Evolutionary conservation across 805 yeast species (phyloP).

Genomic region (Candida jianshihensis): DNA sequence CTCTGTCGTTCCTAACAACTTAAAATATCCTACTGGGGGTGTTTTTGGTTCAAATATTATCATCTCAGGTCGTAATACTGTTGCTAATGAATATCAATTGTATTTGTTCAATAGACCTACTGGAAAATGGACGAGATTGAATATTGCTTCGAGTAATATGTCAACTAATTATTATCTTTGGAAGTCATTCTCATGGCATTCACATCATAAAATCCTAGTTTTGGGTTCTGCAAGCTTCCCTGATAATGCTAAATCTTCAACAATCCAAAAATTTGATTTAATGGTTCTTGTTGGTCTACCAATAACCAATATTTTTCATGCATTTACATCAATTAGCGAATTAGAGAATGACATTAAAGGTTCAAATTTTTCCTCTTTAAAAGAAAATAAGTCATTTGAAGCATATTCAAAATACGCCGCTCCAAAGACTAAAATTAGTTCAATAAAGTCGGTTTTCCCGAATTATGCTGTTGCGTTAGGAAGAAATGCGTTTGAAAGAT

Average conservation of each 20-base stretch:
- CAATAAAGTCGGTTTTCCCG: slow-evolving; percentile 64
- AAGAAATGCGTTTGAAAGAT: slow-evolving; percentile 63
- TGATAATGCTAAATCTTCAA: slow-evolving; percentile 20
- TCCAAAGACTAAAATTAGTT: slow-evolving; percentile 59
- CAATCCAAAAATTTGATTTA: slow-evolving; percentile 36
- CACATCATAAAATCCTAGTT: slow-evolving; percentile 65
- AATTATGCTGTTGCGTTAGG: slow-evolving; percentile 75
- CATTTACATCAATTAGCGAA: slow-evolving; percentile 8
- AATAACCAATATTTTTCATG: slow-evolving; percentile 37
- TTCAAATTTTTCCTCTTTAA: slow-evolving; percentile 5
- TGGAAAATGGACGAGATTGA: slow-evolving; percentile 58
- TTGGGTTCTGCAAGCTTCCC: slow-evolving; percentile 37
- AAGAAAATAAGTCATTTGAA: slow-evolving; percentile 35
- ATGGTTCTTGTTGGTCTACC: slow-evolving; percentile 49
- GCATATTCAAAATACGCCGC: slow-evolving; percentile 73
- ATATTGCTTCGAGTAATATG: slow-evolving; percentile 39
- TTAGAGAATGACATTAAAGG: slow-evolving; percentile 14
- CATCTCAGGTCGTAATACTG: slow-evolving; percentile 50
- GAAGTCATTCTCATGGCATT: slow-evolving; percentile 68
- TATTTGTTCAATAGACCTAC: slow-evolving; percentile 47
- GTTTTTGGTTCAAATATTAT: slow-evolving; percentile 61
- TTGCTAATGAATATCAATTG: slow-evolving; percentile 36
- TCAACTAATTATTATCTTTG: slow-evolving; percentile 47
- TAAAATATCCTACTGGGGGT: slow-evolving; percentile 54
- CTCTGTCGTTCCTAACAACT: slow-evolving; percentile 36